Conservation (phyloP, 768 basidiomycete genomes). For the Trametes gibbosa region DNA sequence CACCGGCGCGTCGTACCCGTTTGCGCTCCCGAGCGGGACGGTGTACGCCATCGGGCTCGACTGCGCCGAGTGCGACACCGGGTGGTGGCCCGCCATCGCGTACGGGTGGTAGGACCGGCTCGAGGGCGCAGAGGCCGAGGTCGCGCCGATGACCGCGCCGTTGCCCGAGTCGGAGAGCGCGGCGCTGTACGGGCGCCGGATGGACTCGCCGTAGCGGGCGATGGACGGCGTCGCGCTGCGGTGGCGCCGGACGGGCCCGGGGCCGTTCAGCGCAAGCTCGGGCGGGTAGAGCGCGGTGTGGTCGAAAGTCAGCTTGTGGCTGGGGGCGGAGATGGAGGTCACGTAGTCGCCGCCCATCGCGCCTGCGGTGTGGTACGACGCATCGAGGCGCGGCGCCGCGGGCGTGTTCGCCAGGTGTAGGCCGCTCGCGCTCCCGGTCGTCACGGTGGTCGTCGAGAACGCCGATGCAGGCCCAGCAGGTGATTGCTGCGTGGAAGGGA, state of each 20-base stretch:
- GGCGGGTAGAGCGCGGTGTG: conserved; percentile 50
- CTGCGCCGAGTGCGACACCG: conserved; percentile 29
- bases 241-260: conserved; percentile 67
- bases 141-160: conserved; percentile 1
- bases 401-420: conserved; percentile 8
- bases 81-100: conserved; percentile 25
- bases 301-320: conserved; percentile 68
- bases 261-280: conserved; percentile 36
- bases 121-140: conserved; percentile 19
- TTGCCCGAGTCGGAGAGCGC: conserved; percentile 34
- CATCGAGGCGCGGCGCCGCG: conserved; percentile 15
- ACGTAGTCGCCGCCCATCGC: conserved; percentile 32
- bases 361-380: conserved; percentile 17
- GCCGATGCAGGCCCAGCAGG: conserved; percentile 33
- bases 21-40: conserved; percentile 42
- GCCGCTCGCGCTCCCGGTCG: conserved; percentile 27
- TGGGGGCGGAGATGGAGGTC: conserved; percentile 62
- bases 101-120: conserved; percentile 36
- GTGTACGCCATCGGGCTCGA: conserved; percentile 45
- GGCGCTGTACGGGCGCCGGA: conserved; percentile 45
- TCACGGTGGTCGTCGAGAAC: conserved; percentile 34
- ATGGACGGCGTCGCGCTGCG: conserved; percentile 76
- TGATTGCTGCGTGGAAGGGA: conserved; percentile 20
- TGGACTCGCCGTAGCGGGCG: conserved; percentile 46
- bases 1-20: background rate